These are phyloP conservation scores for Nidularia sp. DNA, from an alignment of 768 basidiomycete genomes.

Conservation along the genomic window DNA sequence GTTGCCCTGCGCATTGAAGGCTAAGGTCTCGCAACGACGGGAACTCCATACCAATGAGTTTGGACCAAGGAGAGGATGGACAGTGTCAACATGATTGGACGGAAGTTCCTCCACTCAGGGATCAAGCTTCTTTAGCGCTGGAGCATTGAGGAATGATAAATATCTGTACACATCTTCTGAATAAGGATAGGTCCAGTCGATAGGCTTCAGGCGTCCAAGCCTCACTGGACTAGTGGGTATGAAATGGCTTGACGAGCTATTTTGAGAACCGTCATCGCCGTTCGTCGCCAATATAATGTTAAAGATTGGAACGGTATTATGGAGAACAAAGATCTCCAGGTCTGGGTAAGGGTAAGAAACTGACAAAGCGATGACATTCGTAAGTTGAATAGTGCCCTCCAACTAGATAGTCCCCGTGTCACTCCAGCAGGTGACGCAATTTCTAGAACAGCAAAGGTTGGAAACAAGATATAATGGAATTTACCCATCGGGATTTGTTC, in stretches of 20 bases:
- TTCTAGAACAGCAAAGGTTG: too few species aligned
- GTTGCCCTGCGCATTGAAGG: constrained; percentile 33
- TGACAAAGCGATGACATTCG: constrained; percentile 34
- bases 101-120: constrained; percentile 30
- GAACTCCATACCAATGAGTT: constrained; percentile 13
- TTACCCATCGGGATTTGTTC: too few species aligned
- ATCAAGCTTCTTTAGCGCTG: constrained; percentile 38
- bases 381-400: constrained; percentile 14
- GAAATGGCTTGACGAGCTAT: background rate
- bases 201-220: constrained; percentile 32
- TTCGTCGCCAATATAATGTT: constrained; percentile 16
- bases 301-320: constrained; percentile 37
- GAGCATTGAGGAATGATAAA: constrained; percentile 34
- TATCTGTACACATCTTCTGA: constrained; percentile 36
- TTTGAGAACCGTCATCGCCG: constrained; percentile 5
- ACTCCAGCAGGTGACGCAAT: too few species aligned
- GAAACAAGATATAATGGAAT: too few species aligned
- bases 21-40: constrained; percentile 35
- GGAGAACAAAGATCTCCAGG: constrained; percentile 38
- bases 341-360: constrained; percentile 32
- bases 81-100: constrained; percentile 7
- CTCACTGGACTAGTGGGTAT: constrained; percentile 16
- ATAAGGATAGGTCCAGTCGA: constrained; percentile 46
- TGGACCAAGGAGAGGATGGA: constrained; percentile 10
- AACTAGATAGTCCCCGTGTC: too few species aligned